Base-by-base conservation (phyloP, 495 filamentous ascomycete species). In the Lepraria neglecta region DNA sequence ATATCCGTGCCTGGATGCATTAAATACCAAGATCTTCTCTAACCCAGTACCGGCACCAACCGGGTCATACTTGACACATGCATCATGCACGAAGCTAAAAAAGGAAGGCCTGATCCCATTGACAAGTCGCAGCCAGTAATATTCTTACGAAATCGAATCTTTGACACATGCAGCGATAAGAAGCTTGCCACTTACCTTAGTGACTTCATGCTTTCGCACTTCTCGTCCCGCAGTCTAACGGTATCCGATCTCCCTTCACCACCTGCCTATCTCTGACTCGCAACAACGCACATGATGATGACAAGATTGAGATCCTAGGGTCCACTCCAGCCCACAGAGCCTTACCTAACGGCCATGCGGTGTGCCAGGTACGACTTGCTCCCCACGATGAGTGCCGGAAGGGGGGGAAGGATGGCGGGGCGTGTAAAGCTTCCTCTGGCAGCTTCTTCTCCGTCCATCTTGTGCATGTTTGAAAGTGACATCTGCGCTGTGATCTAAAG, bases 251-350 rank as follows among this genome's bases (percentile, higher is more conserved):
- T 3, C 14, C 31, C 24, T 31, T 31, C 31, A 30, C 24, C 15
- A 30, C 33, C 47, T 60, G 46, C 53, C 53, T 56, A 56, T 56
- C 53, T 56, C 12, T 30, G n/a, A 38, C 7, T 31, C 53, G 53
- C 6, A 28, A 43, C 24, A 12, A 56, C 4, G 27, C 28, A 52
- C 14, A 31, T n/a, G 11, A 19, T 52, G 48, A 52, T 31, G 48
- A 31, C 48, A 52, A 28, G 48, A 52, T 31, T 14, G 11, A 52
- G 48, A 52, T 52, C 12, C 48, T 52, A 31, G 48, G 24, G 0
- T 52, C 48, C 48, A 31, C 2, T n/a, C 2, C 12, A 12, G 35
- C 9, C 35, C 6, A 38, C 35, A 38, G 35, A 11, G 2, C 35
- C 35, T 38, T 52, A 15, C 28, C 12, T 52, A 52, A 28, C 31